phyloP scores from a whole-genome alignment of 2,329 filamentous ascomycete species.

The Aspergillus brasiliensis region DNA sequence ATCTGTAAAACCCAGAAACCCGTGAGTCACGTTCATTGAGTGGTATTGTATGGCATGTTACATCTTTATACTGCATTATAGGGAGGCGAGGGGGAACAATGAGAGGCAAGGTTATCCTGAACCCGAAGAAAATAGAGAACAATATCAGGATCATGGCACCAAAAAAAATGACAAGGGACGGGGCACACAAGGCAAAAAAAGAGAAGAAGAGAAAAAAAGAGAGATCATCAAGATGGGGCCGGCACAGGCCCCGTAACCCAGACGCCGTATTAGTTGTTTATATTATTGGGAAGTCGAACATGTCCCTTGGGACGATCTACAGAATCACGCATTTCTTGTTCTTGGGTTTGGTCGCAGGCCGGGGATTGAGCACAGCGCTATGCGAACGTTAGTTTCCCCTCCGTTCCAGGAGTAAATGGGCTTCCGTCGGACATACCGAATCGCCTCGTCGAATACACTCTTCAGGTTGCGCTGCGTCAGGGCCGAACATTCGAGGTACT shows the following conservation, averaged over 20 bases:
- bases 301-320: conserved; percentile 34
- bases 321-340: conserved; percentile 51
- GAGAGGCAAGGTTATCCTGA: conserved; percentile 15
- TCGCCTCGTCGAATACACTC: conserved; percentile 98
- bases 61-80: conserved; percentile 30
- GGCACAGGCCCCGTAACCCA: conserved; percentile 30
- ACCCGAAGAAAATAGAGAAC: conserved; percentile 11
- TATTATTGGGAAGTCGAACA: conserved; percentile 34
- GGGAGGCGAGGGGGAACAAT: conserved; percentile 11
- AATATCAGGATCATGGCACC: conserved; percentile 25
- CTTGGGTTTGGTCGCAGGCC: conserved; percentile 48
- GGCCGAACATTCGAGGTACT: conserved; percentile 97
- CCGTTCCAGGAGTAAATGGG: neutral
- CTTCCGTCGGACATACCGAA: conserved; percentile 67
- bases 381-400: neutral
- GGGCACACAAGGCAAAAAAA: conserved; percentile 19
- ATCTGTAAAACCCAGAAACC: neutral
- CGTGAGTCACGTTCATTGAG: conserved; percentile 21
- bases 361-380: conserved; percentile 53
- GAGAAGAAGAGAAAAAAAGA: no score
- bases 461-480: conserved; percentile 96
- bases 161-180: conserved; percentile 10
- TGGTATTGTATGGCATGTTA: conserved; percentile 29
- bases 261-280: conserved; percentile 44
- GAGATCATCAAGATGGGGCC: conserved; percentile 25